Conservation (phyloP, 164 flowering plant species). For the Aristolochia californica region DNA sequence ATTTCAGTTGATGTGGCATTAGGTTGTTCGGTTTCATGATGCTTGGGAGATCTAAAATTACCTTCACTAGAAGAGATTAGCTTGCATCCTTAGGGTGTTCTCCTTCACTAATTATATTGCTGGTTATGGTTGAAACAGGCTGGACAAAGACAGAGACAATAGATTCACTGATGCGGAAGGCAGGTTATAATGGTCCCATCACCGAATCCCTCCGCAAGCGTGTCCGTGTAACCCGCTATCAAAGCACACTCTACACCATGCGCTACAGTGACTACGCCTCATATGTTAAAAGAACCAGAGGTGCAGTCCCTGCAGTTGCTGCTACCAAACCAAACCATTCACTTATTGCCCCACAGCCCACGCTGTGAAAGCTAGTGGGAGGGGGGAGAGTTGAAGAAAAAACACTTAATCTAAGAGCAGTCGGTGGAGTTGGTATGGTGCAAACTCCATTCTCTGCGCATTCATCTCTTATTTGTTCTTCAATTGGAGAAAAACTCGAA, state of each 20-base stretch:
- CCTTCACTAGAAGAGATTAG: too few relatives aligned
- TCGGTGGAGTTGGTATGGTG: slow-evolving; percentile 3
- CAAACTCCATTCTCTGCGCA: background rate
- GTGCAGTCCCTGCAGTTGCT: slow-evolving; percentile 37
- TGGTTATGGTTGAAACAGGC: slow-evolving; percentile 21
- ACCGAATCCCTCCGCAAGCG: slow-evolving; percentile 58
- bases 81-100: too few relatives aligned
- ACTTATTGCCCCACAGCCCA: slow-evolving; percentile 10
- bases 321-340: slow-evolving; percentile 32
- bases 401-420: background rate
- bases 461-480: slow-evolving; percentile 1
- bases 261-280: slow-evolving; percentile 60
- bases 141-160: slow-evolving; percentile 87
- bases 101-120: background rate
- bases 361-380: too few relatives aligned
- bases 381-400: background rate
- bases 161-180: slow-evolving; percentile 86
- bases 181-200: slow-evolving; percentile 71
- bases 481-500: background rate
- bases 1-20: too few relatives aligned
- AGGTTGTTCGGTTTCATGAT: too few relatives aligned
- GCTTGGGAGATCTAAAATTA: too few relatives aligned
- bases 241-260: slow-evolving; percentile 86
- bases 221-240: slow-evolving; percentile 77
- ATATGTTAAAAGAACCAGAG: slow-evolving; percentile 55